phyloP scores from a whole-genome alignment of 345 rosid genomes.

The Brassica carinata region DNA sequence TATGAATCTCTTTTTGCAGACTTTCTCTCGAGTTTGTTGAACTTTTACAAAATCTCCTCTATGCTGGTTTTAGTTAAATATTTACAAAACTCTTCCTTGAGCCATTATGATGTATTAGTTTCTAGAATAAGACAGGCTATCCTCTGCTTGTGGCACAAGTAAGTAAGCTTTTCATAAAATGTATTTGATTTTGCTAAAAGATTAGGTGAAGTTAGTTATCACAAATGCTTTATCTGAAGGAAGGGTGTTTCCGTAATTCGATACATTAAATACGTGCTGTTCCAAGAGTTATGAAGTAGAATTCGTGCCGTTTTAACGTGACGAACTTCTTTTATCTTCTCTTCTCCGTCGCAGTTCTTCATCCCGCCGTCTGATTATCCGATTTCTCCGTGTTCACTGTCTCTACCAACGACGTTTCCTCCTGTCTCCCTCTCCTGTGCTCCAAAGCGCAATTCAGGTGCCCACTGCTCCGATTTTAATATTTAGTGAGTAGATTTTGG shows the following conservation, averaged over 20 bases:
- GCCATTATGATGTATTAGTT: background rate
- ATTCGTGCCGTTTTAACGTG: background rate
- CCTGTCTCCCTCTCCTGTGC: background rate
- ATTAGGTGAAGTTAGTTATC: slow-evolving; percentile 26
- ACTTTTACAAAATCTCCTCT: background rate
- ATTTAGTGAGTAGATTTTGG: background rate
- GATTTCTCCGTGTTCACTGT: background rate
- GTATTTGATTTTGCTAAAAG: background rate
- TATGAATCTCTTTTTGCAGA: background rate
- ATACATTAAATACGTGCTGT: no score
- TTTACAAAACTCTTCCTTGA: background rate
- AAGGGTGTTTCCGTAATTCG: no score
- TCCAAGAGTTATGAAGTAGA: no score
- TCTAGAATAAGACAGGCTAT: background rate
- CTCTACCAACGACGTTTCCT: background rate
- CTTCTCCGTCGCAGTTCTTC: background rate
- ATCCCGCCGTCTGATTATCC: background rate
- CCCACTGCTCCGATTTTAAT: background rate
- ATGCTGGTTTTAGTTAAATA: background rate
- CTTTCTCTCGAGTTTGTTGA: background rate
- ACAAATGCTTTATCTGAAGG: slow-evolving; percentile 34
- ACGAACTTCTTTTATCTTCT: background rate
- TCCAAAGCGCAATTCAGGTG: background rate
- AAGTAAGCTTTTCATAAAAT: background rate
- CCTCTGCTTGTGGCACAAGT: slow-evolving; percentile 10